A percentile compares a stretch with the other conserved stretches of the same genome.
These are phyloP conservation scores for Trametes sp. DNA, from an alignment of 1,284 basidiomycete genomes.

Conservation along the genomic window DNA sequence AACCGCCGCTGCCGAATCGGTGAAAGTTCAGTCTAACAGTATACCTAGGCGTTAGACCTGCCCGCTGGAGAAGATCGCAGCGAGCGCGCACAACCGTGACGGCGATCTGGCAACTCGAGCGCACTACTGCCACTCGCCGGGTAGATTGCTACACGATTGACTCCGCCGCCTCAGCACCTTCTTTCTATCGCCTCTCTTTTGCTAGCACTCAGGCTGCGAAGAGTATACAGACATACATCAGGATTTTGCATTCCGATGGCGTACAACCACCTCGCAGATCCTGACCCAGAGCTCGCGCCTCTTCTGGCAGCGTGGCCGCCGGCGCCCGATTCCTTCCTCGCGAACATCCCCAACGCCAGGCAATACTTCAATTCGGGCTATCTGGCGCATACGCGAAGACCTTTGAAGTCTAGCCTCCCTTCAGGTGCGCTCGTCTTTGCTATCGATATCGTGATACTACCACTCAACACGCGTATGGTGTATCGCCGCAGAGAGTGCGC, in stretches of 20 bases:
- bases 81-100: no score
- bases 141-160: no score
- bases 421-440: background rate
- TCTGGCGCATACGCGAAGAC: background rate
- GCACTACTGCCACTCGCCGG: no score
- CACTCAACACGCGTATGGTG: no score
- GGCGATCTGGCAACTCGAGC: no score
- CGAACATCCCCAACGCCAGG: background rate
- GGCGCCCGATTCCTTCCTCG: background rate
- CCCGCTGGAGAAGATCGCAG: no score
- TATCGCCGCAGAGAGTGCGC: background rate
- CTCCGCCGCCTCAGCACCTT: no score
- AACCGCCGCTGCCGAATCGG: background rate
- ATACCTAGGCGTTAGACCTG: no score
- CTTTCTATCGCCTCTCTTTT: no score
- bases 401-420: background rate
- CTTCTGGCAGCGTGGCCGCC: background rate
- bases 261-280: slow-evolving; percentile 4
- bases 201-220: no score
- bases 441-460: no score
- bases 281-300: slow-evolving; percentile 1
- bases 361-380: background rate
- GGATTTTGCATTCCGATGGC: slow-evolving; percentile 3
- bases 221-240: no score
- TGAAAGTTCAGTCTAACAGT: background rate